Conservation (phyloP, 2,329 filamentous ascomycete genomes). For the Uncinocarpus reesii region DNA sequence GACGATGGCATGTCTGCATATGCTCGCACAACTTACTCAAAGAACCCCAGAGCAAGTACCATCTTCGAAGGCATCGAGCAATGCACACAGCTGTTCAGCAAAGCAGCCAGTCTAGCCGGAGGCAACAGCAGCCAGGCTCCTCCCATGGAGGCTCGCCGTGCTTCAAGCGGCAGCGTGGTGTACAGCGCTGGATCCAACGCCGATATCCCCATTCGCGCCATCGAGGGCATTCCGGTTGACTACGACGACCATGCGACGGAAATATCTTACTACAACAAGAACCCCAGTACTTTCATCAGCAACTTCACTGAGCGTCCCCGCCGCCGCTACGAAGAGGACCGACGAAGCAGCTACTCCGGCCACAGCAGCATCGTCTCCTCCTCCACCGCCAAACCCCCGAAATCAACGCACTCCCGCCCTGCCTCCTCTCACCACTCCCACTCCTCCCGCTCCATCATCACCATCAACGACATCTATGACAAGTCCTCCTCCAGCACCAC, state of each 20-base stretch:
- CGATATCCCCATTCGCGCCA: slow-evolving; percentile 31
- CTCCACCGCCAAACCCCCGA: slow-evolving; percentile 13
- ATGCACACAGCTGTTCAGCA: slow-evolving; percentile 14
- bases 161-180: slow-evolving; percentile 29
- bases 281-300: slow-evolving; percentile 35
- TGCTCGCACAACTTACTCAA: slow-evolving; percentile 29
- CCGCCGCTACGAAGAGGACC: slow-evolving; percentile 20
- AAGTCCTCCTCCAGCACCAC: slow-evolving; percentile 13
- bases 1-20: slow-evolving; percentile 23
- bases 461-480: slow-evolving; percentile 14
- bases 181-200: slow-evolving; percentile 25
- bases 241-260: slow-evolving; percentile 19
- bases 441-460: slow-evolving; percentile 14
- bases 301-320: slow-evolving; percentile 27
- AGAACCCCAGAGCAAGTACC: slow-evolving; percentile 34
- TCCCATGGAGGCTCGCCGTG: slow-evolving; percentile 20
- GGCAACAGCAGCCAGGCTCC: slow-evolving; percentile 1
- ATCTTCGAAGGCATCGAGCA: slow-evolving; percentile 33
- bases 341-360: slow-evolving; percentile 20
- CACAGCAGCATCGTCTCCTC: slow-evolving; percentile 19
- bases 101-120: slow-evolving; percentile 13
- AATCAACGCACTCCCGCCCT: slow-evolving; percentile 12
- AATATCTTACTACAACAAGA: slow-evolving; percentile 16
- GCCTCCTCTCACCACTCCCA: slow-evolving; percentile 15
- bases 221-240: slow-evolving; percentile 30